Conservation (phyloP, 2,329 filamentous ascomycete genomes). For the Pyrenochaeta sp. region DNA sequence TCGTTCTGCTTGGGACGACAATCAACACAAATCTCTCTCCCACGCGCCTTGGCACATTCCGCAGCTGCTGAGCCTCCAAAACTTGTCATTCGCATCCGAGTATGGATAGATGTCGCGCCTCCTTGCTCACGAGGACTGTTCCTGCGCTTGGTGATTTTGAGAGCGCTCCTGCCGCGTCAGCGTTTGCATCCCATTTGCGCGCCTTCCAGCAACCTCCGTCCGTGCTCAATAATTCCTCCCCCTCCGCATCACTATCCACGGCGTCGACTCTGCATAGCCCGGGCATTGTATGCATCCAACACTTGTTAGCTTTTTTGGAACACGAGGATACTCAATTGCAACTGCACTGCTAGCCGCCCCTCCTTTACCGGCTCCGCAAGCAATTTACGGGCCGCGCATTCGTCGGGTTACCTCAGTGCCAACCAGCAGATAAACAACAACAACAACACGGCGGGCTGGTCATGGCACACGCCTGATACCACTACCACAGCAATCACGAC, state of each 20-base stretch:
- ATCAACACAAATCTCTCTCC: conserved; percentile 9
- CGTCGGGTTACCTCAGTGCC: conserved; percentile 22
- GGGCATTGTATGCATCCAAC: conserved; percentile 42
- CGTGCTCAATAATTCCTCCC: conserved; percentile 28
- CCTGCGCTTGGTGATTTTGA: conserved; percentile 21
- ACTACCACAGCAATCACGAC: conserved; percentile 20
- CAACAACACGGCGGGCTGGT: conserved; percentile 21
- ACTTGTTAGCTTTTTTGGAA: conserved; percentile 47
- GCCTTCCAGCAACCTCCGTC: conserved; percentile 16
- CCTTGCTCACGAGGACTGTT: conserved; percentile 18
- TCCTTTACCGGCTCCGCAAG: conserved; percentile 39
- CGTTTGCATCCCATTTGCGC: conserved; percentile 32
- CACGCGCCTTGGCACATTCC: conserved; percentile 20
- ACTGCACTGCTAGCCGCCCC: conserved; percentile 32
- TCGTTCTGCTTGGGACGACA: conserved; percentile 13
- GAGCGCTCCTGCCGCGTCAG: conserved; percentile 27
- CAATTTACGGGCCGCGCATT: conserved; percentile 25
- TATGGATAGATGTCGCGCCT: conserved; percentile 12
- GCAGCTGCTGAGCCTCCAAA: conserved; percentile 2
- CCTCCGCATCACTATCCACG: conserved; percentile 6
- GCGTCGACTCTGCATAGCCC: conserved; percentile 19
- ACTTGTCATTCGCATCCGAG: background rate
- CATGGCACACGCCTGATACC: conserved; percentile 24
- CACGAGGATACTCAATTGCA: conserved; percentile 34
- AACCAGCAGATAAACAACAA: conserved; percentile 34